phyloP scores from a whole-genome alignment of 2,329 filamentous ascomycete genomes.

The Aspergillus neotritici region DNA sequence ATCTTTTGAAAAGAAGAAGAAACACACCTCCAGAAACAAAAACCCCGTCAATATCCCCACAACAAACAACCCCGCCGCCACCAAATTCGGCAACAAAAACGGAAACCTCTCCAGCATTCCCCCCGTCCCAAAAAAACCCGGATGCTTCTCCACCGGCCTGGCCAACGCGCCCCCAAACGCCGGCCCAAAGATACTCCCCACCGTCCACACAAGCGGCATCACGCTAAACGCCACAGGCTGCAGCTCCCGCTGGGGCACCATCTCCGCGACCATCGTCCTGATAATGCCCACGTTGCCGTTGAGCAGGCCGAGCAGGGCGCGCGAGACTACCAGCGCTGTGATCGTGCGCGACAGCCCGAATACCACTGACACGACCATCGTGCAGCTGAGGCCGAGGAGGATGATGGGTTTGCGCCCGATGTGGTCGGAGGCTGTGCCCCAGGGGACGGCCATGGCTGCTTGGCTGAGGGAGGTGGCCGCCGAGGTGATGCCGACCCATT shows the following conservation, averaged over 20 bases:
- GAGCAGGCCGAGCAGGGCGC: slow-evolving; percentile 72
- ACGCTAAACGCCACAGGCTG: slow-evolving; percentile 86
- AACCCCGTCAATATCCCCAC: slow-evolving; percentile 67
- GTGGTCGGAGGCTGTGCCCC: slow-evolving; percentile 70
- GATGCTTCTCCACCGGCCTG: slow-evolving; percentile 70
- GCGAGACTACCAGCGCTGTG: slow-evolving; percentile 69
- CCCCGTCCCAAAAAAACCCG: slow-evolving; percentile 61
- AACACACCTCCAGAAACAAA: slow-evolving; percentile 65
- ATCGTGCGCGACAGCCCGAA: slow-evolving; percentile 81
- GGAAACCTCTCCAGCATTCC: slow-evolving; percentile 70
- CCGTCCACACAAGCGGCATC: slow-evolving; percentile 86
- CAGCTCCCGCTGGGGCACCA: slow-evolving; percentile 79
- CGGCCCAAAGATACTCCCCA: slow-evolving; percentile 83
- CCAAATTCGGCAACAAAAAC: slow-evolving; percentile 77
- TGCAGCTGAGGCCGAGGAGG: slow-evolving; percentile 65
- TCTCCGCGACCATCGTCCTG: slow-evolving; percentile 83
- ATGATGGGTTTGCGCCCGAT: slow-evolving; percentile 80
- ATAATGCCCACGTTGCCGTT: slow-evolving; percentile 96
- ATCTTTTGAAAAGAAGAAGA: slow-evolving; percentile 24
- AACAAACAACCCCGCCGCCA: slow-evolving; percentile 70
- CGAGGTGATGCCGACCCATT: slow-evolving; percentile 72
- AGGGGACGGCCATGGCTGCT: slow-evolving; percentile 64
- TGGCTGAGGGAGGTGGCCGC: slow-evolving; percentile 68
- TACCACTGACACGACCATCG: slow-evolving; percentile 72
- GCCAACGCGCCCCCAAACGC: slow-evolving; percentile 82